Conservation (phyloP, 768 basidiomycete genomes). For the Mycena crocata region DNA sequence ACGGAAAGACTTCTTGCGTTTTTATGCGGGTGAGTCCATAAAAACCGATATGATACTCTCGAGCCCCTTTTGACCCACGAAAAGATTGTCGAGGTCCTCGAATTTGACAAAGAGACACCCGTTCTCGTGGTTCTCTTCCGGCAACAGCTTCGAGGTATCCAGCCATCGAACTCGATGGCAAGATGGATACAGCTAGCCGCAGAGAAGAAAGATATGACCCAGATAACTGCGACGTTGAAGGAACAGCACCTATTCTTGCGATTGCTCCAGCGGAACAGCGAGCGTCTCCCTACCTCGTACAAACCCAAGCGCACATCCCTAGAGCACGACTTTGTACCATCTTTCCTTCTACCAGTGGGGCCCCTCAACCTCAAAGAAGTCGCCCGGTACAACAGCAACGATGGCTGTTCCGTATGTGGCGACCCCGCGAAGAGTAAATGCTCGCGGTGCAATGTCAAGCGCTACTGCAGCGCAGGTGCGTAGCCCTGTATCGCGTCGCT, state of each 20-base stretch:
- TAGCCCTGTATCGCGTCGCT: no score
- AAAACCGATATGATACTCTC: background rate
- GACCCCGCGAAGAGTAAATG: conserved; percentile 24
- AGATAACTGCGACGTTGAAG: conserved; percentile 12
- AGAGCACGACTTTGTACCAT: conserved; percentile 7
- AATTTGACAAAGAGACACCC: conserved; percentile 22
- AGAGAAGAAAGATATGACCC: background rate
- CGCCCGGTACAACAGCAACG: conserved; percentile 15
- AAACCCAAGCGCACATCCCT: conserved; percentile 1
- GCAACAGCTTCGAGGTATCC: background rate
- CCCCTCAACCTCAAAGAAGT: conserved; percentile 11
- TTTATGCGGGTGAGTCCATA: conserved; percentile 20
- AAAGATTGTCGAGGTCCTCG: conserved; percentile 19
- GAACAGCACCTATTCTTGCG: conserved; percentile 22
- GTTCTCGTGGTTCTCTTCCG: conserved; percentile 16
- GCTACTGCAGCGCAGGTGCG: conserved; percentile 22
- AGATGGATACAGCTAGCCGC: conserved; percentile 5
- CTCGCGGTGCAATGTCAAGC: conserved; percentile 18
- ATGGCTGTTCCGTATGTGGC: conserved; percentile 25
- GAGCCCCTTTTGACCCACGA: background rate
- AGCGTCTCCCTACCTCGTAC: conserved; percentile 18
- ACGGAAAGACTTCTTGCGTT: conserved; percentile 18
- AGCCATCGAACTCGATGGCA: background rate
- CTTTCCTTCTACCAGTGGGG: conserved; percentile 25
- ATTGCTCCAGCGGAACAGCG: conserved; percentile 16